A percentile compares a stretch with the other conserved stretches of the same genome.
Conservation (phyloP, 257 asterid species). For the Parsonsia alboflavescens region DNA sequence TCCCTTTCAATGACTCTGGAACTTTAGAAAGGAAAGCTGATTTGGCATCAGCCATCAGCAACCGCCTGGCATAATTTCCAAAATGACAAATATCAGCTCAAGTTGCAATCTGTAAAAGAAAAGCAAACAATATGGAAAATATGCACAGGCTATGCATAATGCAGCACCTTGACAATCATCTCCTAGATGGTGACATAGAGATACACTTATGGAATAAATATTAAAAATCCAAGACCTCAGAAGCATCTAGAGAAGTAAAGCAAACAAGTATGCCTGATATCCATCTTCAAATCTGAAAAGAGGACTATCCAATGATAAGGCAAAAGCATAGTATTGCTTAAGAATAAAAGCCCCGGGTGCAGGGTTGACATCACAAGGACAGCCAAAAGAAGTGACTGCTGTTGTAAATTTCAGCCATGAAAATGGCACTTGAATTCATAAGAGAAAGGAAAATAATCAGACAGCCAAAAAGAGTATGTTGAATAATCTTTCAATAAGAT, state of each 20-base stretch:
- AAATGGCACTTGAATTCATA: no score
- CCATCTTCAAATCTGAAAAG: neutral
- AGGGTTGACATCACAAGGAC: no score
- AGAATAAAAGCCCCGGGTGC: neutral
- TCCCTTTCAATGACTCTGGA: slow-evolving; percentile 67
- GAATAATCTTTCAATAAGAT: no score
- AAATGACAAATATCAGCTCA: neutral
- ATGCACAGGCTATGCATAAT: neutral
- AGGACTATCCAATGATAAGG: neutral
- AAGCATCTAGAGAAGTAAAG: neutral
- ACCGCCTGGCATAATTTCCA: slow-evolving; percentile 45
- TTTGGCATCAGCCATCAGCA: slow-evolving; percentile 62
- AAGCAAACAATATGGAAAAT: neutral
- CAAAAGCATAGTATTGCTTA: neutral
- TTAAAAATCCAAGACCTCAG: neutral
- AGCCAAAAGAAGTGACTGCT: no score
- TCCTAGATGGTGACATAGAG: neutral
- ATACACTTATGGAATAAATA: neutral
- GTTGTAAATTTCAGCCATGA: no score
- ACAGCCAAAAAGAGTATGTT: no score
- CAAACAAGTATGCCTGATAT: neutral
- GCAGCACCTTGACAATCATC: neutral
- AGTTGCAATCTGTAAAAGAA: neutral
- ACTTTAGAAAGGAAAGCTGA: slow-evolving; percentile 45
- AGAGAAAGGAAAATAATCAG: no score